phyloP scores from a whole-genome alignment of 257 asterid species.

The Solanum piurae region DNA sequence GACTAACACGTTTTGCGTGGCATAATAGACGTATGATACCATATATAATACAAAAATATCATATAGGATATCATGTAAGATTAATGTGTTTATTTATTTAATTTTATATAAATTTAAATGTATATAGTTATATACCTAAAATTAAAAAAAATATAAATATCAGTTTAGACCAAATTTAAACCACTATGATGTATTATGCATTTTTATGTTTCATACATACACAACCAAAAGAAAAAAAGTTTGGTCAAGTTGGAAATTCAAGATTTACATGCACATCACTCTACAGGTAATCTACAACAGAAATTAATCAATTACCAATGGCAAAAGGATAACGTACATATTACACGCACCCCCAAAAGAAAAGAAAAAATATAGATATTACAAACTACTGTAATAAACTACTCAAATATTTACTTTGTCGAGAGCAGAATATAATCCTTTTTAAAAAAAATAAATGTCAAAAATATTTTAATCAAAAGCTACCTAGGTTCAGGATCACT shows the following conservation, averaged over 20 bases:
- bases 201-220: no score
- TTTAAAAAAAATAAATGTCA: no score
- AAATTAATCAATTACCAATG: neutral
- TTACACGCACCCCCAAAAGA: neutral
- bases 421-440: neutral
- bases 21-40: accelerated
- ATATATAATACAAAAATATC: no score
- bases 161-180: no score
- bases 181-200: no score
- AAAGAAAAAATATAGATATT: neutral
- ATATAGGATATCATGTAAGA: no score
- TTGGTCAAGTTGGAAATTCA: neutral
- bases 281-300: neutral
- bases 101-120: no score
- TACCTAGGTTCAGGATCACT: neutral
- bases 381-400: neutral
- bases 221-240: neutral
- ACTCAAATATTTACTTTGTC: neutral
- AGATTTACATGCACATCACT: neutral
- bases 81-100: no score
- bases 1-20: accelerated
- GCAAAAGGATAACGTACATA: neutral
- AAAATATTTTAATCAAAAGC: neutral
- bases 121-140: no score
- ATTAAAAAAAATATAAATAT: no score